Evolutionary conservation across 371 early-diverging fungal species (phyloP).

Genomic region (Rhizopus sp.): DNA sequence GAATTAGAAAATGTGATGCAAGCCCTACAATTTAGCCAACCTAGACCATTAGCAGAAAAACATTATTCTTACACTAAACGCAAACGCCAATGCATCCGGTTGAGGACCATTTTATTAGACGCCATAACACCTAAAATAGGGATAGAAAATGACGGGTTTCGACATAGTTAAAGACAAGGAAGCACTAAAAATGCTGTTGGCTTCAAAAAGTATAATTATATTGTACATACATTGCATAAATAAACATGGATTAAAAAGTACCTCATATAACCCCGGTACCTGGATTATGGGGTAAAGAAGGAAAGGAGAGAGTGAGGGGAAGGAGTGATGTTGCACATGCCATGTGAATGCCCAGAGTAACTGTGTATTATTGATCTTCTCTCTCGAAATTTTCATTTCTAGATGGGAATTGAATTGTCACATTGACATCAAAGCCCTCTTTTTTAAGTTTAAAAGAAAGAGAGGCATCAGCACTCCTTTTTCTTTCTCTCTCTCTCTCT

Average conservation of each 20-base stretch:
- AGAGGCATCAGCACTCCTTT: not conserved
- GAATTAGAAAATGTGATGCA: constrained; percentile 67
- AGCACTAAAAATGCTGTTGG: too few relatives aligned
- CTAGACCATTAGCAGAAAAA: constrained; percentile 61
- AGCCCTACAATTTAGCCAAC: constrained; percentile 49
- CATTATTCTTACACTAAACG: constrained; percentile 59
- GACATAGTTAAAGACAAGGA: too few relatives aligned
- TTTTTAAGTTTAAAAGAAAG: not conserved
- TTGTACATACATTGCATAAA: not conserved
- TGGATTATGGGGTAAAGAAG: too few relatives aligned
- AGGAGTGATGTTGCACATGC: not conserved
- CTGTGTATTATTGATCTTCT: not conserved
- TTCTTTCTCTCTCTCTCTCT: not conserved
- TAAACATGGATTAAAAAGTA: not conserved
- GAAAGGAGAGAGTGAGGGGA: too few relatives aligned
- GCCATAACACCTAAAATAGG: constrained; percentile 61
- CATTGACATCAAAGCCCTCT: constrained; percentile 2
- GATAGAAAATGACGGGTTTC: not conserved
- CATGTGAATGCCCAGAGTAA: not conserved
- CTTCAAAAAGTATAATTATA: too few relatives aligned
- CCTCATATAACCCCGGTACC: too few relatives aligned
- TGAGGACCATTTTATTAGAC: constrained; percentile 69
- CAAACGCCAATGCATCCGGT: constrained; percentile 62
- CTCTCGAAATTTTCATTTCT: not conserved
- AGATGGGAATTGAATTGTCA: not conserved